Evolutionary conservation across 163 green algal genomes (phyloP).

Genomic region (Prototheca wickerhamii): DNA sequence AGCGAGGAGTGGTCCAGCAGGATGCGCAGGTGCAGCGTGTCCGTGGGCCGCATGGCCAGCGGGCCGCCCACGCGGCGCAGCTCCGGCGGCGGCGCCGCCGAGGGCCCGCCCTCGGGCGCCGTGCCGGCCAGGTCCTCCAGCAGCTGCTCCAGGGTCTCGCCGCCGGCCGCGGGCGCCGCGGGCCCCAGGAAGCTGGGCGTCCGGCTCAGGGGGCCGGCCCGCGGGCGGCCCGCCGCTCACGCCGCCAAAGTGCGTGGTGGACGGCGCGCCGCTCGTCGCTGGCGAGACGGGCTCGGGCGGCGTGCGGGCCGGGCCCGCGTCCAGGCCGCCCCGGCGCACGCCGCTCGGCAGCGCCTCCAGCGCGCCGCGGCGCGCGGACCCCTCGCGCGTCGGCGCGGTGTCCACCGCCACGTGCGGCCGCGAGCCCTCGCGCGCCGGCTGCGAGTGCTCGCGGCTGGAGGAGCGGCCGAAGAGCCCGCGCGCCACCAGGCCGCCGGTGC

Average conservation of each 20-base stretch:
- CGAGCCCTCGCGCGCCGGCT: no score
- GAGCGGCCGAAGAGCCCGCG: no score
- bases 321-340: background rate
- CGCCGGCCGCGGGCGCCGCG: background rate
- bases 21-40: slow-evolving; percentile 52
- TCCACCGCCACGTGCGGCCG: no score
- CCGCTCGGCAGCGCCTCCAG: background rate
- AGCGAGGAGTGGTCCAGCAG: slow-evolving; percentile 70
- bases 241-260: background rate
- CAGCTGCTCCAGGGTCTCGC: slow-evolving; percentile 18
- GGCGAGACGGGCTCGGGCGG: background rate
- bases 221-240: background rate
- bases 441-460: no score
- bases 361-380: no score
- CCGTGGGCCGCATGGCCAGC: slow-evolving; percentile 27
- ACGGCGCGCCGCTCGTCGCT: background rate
- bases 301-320: background rate
- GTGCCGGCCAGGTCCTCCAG: slow-evolving; percentile 33
- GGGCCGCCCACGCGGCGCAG: slow-evolving; percentile 51
- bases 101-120: slow-evolving; percentile 12
- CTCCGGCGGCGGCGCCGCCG: background rate
- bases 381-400: no score
- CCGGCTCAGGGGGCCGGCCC: background rate
- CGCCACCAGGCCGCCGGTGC: no score
- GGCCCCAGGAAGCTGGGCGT: background rate